These are phyloP conservation scores for Ceratobasidium sp. DNA, from an alignment of 1,284 basidiomycete genomes.

Conservation along the genomic window DNA sequence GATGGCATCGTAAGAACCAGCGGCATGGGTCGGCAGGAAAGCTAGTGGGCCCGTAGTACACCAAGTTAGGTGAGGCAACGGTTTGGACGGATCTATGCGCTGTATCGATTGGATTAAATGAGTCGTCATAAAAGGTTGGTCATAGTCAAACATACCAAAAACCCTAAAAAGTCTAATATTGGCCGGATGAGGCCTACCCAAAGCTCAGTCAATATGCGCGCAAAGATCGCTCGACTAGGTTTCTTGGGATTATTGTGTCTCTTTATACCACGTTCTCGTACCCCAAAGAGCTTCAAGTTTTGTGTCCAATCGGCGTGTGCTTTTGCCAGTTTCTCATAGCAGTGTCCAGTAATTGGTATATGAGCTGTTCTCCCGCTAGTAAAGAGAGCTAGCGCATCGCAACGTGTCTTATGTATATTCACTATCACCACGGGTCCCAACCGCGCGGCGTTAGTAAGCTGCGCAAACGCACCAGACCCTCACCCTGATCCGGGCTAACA, in stretches of 20 bases:
- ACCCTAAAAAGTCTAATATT: not conserved
- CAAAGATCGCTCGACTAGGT: not conserved
- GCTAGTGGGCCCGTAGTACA: constrained; percentile 24
- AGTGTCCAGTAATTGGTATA: not conserved
- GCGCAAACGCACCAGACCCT: no score
- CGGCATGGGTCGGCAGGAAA: constrained; percentile 30
- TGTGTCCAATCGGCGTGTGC: not conserved
- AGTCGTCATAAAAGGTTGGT: not conserved
- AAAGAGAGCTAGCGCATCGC: not conserved
- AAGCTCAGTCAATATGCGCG: constrained; percentile 5
- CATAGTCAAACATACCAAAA: not conserved
- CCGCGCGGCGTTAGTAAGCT: not conserved
- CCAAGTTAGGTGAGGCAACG: constrained; percentile 18
- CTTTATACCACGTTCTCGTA: not conserved
- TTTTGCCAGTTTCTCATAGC: not conserved
- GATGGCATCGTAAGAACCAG: not conserved
- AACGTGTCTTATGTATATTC: not conserved
- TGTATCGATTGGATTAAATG: not conserved
- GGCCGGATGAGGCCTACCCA: constrained; percentile 13
- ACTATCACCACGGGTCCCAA: not conserved
- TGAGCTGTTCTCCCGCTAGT: not conserved
- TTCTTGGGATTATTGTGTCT: not conserved
- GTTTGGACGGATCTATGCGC: not conserved
- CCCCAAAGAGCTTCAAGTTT: not conserved
- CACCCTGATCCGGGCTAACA: no score